Base-by-base conservation (phyloP, 1,139 yeast species). In the Blastobotrys aristatus region DNA sequence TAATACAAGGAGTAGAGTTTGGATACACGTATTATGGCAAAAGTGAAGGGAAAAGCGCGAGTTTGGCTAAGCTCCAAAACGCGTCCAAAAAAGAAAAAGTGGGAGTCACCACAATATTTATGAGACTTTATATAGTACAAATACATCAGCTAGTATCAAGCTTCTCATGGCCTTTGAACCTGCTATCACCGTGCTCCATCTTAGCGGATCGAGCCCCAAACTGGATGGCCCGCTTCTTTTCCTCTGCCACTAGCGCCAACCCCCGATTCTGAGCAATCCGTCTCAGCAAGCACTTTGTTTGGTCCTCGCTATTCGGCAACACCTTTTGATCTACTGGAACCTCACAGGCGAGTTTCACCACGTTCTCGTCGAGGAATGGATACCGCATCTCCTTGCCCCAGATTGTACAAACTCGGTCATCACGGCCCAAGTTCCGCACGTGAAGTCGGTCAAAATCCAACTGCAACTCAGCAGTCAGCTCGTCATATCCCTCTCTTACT, bases 191-290 rank as follows among this genome's bases (percentile, higher is more conserved):
- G 8, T 77, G 67, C 54, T 85, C 92, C 82, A 92, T 79, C 63
- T 92, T 92, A 1, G 99, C 98, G 61, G 96, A 84, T 56, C 85
- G 81, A 0, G 97, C 86, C 0, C 99, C 99, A 67, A 92, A 92
- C 61, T 92, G 98, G 52, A 92, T 89, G 0, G 99, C 99, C 43
- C 98, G 71, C 62, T 92, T 92, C n/a, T 84, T 79, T 60, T 92
- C 97, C 30, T 71, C 68, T 20, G 80, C 70, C 0, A 88, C 94
- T 65, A 75, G 76, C 0, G 56, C 63, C 36, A 90, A 64, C 0
- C 77, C 79, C 4, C 63, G 48, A 2, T 42, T 49, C 1, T 53
- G 50, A 0, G 97, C 97, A 17, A 87, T 60, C 43, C 71, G 66
- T 44, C 99, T 66, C 36, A 92, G 66, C 1, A 84, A 65, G 52